Percentiles rank a stretch among this genome's conserved stretches.
Conservation (phyloP, 495 filamentous ascomycete species). For the Parachaetomium inaequale region DNA sequence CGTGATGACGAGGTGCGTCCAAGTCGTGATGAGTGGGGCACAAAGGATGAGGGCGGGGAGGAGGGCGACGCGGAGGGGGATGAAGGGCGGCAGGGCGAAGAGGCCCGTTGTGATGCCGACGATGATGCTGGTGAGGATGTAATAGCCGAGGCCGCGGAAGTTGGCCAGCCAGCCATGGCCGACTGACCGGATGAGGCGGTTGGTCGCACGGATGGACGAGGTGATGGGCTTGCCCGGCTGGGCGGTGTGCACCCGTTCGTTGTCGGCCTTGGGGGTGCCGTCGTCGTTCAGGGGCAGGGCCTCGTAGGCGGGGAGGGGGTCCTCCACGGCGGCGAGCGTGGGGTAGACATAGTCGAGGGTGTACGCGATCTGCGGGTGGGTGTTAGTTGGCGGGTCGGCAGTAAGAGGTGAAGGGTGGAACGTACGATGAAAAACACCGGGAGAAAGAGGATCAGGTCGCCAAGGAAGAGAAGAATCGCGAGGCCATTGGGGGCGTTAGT, state of each 20-base stretch:
- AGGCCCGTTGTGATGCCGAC: slow-evolving; percentile 24
- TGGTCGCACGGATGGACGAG: slow-evolving; percentile 42
- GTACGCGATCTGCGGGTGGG: slow-evolving; percentile 36
- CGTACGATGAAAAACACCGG: slow-evolving; percentile 40
- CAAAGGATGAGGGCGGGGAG: slow-evolving; percentile 34
- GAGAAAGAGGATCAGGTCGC: slow-evolving; percentile 39
- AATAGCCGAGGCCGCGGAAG: slow-evolving; percentile 41
- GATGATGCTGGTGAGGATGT: slow-evolving; percentile 21
- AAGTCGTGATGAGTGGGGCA: slow-evolving; percentile 39
- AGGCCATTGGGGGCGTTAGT: slow-evolving; percentile 3
- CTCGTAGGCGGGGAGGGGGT: slow-evolving; percentile 48
- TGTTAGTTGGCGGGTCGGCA: background rate
- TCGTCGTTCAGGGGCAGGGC: slow-evolving; percentile 39
- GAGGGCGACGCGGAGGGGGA: slow-evolving; percentile 33
- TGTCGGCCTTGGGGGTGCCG: slow-evolving; percentile 22
- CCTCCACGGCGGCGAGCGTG: slow-evolving; percentile 48
- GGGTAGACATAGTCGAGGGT: slow-evolving; percentile 40
- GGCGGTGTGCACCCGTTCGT: slow-evolving; percentile 26
- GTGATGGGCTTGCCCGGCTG: slow-evolving; percentile 34
- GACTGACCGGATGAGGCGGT: slow-evolving; percentile 36
- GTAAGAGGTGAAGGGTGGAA: background rate
- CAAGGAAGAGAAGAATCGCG: slow-evolving; percentile 17
- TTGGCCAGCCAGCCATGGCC: slow-evolving; percentile 39
- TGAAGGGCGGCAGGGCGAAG: slow-evolving; percentile 21
- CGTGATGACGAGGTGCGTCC: slow-evolving; percentile 48